phyloP scores from a whole-genome alignment of 2,329 filamentous ascomycete genomes.

The Pyrenophora graminea region DNA sequence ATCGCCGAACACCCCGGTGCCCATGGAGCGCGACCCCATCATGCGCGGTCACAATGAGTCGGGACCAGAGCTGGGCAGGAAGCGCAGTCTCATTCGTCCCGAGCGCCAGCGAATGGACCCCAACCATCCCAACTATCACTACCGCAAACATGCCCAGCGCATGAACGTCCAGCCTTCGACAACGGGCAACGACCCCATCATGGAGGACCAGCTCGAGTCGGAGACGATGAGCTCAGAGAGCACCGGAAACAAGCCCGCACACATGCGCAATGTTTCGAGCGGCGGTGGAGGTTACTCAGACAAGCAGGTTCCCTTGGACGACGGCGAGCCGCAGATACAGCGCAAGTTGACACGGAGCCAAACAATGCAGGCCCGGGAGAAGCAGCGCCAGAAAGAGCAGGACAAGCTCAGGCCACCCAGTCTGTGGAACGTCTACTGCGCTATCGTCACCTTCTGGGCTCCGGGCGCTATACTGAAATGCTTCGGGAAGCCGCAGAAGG shows the following conservation, averaged over 20 bases:
- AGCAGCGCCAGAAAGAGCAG: slow-evolving; percentile 60
- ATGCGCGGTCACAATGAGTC: slow-evolving; percentile 47
- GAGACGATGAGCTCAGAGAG: slow-evolving; percentile 67
- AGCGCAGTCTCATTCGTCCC: slow-evolving; percentile 85
- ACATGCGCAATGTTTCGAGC: slow-evolving; percentile 45
- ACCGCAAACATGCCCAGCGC: slow-evolving; percentile 89
- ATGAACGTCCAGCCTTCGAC: slow-evolving; percentile 90
- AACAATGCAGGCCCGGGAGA: slow-evolving; percentile 63
- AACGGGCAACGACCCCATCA: slow-evolving; percentile 86
- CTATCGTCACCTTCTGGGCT: slow-evolving; percentile 91
- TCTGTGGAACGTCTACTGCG: slow-evolving; percentile 94
- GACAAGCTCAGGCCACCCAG: slow-evolving; percentile 77
- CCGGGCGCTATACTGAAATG: slow-evolving; percentile 83
- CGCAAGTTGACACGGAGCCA: slow-evolving; percentile 70
- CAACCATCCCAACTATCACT: slow-evolving; percentile 93
- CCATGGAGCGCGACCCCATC: slow-evolving; percentile 58
- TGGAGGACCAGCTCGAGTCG: slow-evolving; percentile 67
- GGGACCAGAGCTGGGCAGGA: slow-evolving; percentile 64
- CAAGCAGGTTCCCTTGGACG: slow-evolving; percentile 44
- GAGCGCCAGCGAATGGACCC: slow-evolving; percentile 84
- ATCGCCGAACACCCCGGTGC: slow-evolving; percentile 50
- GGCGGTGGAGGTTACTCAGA: slow-evolving; percentile 44
- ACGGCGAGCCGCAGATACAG: slow-evolving; percentile 43
- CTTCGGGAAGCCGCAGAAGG: slow-evolving; percentile 82
- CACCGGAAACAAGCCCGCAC: slow-evolving; percentile 57